Base-by-base conservation (phyloP, 2,329 filamentous ascomycete genomes). In the Aspergillus fumigatiaffinis region DNA sequence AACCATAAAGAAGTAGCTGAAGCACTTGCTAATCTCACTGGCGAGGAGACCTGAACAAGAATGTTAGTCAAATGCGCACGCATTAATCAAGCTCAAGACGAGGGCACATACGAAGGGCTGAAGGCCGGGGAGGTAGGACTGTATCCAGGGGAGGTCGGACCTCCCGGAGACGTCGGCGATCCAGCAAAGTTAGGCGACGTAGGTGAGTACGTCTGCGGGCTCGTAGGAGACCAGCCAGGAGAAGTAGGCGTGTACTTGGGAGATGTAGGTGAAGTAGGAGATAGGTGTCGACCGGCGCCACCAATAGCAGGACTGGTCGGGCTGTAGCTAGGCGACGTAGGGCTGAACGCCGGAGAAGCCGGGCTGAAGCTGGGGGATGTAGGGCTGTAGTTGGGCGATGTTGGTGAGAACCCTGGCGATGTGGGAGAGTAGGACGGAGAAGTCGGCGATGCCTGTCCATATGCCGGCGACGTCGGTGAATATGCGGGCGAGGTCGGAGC, bases 401-500 rank as follows among this genome's bases (percentile, higher is more conserved):
- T 84, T 21, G 83, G 82, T 5, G 81, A 84, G 52, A 76, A 78
- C 26, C 79, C 80, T 38, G 84, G 83, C 17, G 82, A 85, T 2
- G 79, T 81, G 4, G 80, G 80, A 56, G 80, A 82, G 62, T 79
- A 79, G 60, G 73, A 79, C 62, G 78, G 78, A n/a, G 78, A 80
- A 2, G 77, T 78, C 46, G 91, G 86, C 49, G 89, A 92, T 74
- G 69, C 83, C 83, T 64, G 90, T 83, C 72, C 89, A 58, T 76
- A 85, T 70, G 76, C 88, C 74, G 79, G 90, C 50, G 90, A 93
- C 0, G 90, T 91, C 3, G 91, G 90, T 47, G 89, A 91, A 76
- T 91, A 92, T 2, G 84, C 84, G 8, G 84, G 85, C 42, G 80
- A 82, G 1, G 81, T 84, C 8, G 80, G 79, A 38, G 74, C 78